Evolutionary conservation across 108 stramenopile species (phyloP).

Genomic region (Skeletonema tropicum): DNA sequence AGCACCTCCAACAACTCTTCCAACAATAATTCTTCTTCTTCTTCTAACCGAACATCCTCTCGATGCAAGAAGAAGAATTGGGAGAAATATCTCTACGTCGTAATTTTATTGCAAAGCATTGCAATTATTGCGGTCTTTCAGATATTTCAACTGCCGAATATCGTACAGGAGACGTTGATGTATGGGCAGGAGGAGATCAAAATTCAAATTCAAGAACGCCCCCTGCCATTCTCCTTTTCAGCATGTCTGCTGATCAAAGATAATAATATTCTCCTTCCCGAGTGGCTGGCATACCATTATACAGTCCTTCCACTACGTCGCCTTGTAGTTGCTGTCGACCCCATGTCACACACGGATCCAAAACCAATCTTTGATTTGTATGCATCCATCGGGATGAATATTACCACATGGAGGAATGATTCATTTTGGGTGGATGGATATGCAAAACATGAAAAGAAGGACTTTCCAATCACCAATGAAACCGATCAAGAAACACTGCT

Average conservation of each 20-base stretch:
- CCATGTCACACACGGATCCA: conserved; percentile 28
- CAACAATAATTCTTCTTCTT: no score
- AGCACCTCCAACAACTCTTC: no score
- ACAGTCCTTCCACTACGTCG: conserved; percentile 51
- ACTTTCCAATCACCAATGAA: not conserved
- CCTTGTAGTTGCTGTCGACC: conserved; percentile 48
- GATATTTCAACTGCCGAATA: no score
- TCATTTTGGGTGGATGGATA: conserved; percentile 17
- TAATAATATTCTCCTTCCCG: conserved; percentile 51
- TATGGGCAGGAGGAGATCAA: no score
- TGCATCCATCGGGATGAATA: conserved; percentile 10
- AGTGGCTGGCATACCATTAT: conserved; percentile 69
- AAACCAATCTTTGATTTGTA: not conserved
- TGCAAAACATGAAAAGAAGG: not conserved
- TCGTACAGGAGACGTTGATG: no score
- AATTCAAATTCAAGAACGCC: not conserved
- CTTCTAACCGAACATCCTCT: no score
- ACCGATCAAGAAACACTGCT: not conserved
- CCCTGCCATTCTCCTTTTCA: conserved; percentile 33
- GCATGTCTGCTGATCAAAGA: conserved; percentile 63
- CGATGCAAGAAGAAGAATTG: no score
- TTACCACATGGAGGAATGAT: conserved; percentile 17
- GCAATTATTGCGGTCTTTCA: no score
- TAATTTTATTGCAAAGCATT: no score
- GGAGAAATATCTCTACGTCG: no score